Evolutionary conservation across 345 rosid species (phyloP), one percentile per base, ranked within the genome.

Genomic region (Turnera subulata): DNA sequence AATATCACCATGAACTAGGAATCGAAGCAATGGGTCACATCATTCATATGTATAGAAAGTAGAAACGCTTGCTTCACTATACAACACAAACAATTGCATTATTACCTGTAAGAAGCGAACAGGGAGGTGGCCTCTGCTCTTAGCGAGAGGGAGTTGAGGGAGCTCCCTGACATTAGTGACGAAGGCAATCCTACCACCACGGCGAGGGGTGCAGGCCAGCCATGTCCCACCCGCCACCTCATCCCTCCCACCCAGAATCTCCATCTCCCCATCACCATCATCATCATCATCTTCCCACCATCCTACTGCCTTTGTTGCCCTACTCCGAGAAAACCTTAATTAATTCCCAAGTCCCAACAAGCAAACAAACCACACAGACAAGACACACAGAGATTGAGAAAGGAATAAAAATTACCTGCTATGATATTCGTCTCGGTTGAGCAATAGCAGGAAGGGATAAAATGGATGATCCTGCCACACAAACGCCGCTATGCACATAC

Each of bases 211-310:
- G 72, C 83, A 85, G 20, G 84, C 97, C 52, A 88, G 61, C 94
- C 96, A 91, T 22, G 97, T 83, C 26, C 96, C 96, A 13, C 96
- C 91, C 16, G 83, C 96, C 20, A 70, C 45, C 29, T 59, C 88
- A 68, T 88, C 94, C 78, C 77, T 79, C 44, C 91, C 96, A 17
- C 96, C 96, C 44, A 83, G 40, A 59, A 89, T 80, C 64, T 53
- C 78, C 11, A n/a, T n/a, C n/a, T n/a, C n/a, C n/a, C n/a, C n/a
- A n/a, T n/a, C n/a, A n/a, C n/a, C n/a, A n/a, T n/a, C n/a, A n/a
- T n/a, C n/a, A n/a, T n/a, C n/a, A n/a, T 64, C 84, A 58, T 73
- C 83, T 59, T 69, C 76, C 90, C 93, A 84, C 91, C 93, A 87
- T 39, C 63, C 74, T 54, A 86, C 60, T 29, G 91, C 58, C 67